A percentile compares a stretch with the other conserved stretches of the same genome.
Evolutionary conservation across 164 flowering plant genomes (phyloP).

Genomic region (Kingdonia uniflora): DNA sequence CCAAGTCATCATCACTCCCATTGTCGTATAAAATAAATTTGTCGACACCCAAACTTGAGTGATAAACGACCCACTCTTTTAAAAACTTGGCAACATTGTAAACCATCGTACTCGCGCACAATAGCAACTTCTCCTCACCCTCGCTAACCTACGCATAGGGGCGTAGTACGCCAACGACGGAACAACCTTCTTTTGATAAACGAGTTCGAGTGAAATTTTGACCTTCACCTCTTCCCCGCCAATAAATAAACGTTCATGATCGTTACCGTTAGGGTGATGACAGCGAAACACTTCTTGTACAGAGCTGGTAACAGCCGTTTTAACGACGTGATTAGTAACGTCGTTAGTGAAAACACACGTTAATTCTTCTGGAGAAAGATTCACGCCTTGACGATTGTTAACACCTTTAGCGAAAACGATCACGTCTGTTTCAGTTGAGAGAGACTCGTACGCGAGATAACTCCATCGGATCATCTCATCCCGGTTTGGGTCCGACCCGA

Average conservation of each 20-base stretch:
- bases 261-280: slow-evolving; percentile 27
- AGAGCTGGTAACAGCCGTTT: slow-evolving; percentile 52
- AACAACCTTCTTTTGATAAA: slow-evolving; percentile 7
- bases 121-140: slow-evolving; percentile 14
- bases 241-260: background rate
- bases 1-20: slow-evolving; percentile 54
- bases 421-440: slow-evolving; percentile 61
- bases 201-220: slow-evolving; percentile 36
- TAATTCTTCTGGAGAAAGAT: slow-evolving; percentile 35
- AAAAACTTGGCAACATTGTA: slow-evolving; percentile 66
- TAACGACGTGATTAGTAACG: slow-evolving; percentile 20
- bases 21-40: slow-evolving; percentile 75
- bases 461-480: slow-evolving; percentile 40
- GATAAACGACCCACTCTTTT: slow-evolving; percentile 75
- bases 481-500: slow-evolving; percentile 5
- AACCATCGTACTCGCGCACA: slow-evolving; percentile 83
- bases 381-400: slow-evolving; percentile 50
- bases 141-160: slow-evolving; percentile 7
- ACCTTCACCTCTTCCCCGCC: slow-evolving; percentile 3
- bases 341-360: slow-evolving; percentile 46
- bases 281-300: slow-evolving; percentile 81
- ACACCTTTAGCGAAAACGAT: slow-evolving; percentile 71
- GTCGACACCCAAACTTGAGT: slow-evolving; percentile 60
- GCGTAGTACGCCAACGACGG: slow-evolving; percentile 66
- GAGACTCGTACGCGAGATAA: slow-evolving; percentile 51